phyloP scores from a whole-genome alignment of 345 rosid species.

The Euphorbia lathyris region DNA sequence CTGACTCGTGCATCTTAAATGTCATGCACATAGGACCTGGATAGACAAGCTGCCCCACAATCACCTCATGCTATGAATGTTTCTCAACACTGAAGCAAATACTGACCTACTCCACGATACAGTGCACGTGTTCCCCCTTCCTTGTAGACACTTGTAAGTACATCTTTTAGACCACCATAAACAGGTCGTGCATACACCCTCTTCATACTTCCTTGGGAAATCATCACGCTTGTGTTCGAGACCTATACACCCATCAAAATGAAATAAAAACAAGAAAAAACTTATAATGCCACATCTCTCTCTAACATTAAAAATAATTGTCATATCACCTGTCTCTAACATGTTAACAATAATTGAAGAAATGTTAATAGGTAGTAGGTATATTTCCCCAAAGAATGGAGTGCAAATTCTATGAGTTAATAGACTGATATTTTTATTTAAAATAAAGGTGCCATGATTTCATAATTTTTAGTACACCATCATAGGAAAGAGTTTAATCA shows the following conservation, averaged over 20 bases:
- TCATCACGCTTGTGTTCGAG: slow-evolving; percentile 41
- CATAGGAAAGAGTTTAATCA: not conserved
- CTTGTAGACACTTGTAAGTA: slow-evolving; percentile 65
- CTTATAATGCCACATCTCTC: not conserved
- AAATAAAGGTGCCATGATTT: not conserved
- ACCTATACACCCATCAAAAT: slow-evolving; percentile 43
- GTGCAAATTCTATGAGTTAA: slow-evolving; percentile 1
- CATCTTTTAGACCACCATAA: slow-evolving; percentile 72
- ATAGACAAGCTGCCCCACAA: not conserved
- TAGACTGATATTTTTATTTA: not conserved
- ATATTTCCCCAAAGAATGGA: not conserved
- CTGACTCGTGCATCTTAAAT: not conserved
- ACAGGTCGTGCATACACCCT: slow-evolving; percentile 47
- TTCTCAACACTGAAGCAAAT: slow-evolving; percentile 1
- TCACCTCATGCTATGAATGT: not conserved
- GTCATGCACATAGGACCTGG: not conserved
- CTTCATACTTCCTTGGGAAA: slow-evolving; percentile 35
- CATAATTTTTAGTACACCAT: not conserved
- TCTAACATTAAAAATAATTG: too few species aligned
- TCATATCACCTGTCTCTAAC: not conserved
- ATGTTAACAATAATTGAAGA: not conserved
- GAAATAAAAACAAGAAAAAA: slow-evolving; percentile 7
- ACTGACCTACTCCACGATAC: slow-evolving; percentile 87
- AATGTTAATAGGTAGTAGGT: not conserved
- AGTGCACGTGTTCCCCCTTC: slow-evolving; percentile 80